A percentile compares a stretch with the other conserved stretches of the same genome.
Conservation (phyloP, 2,329 filamentous ascomycete species). For the Sporothrix sp. region DNA sequence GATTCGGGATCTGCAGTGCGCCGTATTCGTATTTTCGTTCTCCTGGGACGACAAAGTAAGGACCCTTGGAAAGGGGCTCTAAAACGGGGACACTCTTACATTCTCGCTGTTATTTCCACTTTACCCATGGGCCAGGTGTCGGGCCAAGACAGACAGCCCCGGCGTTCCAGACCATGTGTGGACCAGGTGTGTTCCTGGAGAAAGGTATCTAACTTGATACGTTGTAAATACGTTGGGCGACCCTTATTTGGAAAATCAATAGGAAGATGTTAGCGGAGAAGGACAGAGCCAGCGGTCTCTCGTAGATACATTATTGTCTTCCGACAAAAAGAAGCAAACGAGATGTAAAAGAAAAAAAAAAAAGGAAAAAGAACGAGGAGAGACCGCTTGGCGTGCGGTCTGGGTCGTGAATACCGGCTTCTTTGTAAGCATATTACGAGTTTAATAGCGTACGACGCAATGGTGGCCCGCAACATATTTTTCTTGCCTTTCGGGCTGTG, state of each 20-base stretch:
- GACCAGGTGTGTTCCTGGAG: no score
- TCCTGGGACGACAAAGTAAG: background rate
- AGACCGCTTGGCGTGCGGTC: background rate
- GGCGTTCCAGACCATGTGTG: no score
- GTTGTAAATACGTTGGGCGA: no score
- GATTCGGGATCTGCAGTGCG: background rate
- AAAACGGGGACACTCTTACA: background rate
- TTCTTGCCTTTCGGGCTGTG: no score
- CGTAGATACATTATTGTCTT: no score
- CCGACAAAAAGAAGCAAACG: background rate
- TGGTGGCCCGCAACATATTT: background rate
- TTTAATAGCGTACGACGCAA: background rate
- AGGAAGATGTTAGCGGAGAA: no score
- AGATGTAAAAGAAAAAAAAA: background rate
- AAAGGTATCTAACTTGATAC: no score
- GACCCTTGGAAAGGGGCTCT: background rate
- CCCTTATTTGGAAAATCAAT: no score
- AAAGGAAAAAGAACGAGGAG: background rate
- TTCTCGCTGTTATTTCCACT: background rate
- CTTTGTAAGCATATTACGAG: background rate
- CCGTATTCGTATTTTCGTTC: conserved; percentile 1
- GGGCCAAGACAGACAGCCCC: no score
- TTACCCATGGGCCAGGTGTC: no score
- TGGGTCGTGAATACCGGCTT: background rate
- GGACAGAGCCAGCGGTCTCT: no score